Conservation (phyloP, 345 rosid species). For the Draba incana region DNA sequence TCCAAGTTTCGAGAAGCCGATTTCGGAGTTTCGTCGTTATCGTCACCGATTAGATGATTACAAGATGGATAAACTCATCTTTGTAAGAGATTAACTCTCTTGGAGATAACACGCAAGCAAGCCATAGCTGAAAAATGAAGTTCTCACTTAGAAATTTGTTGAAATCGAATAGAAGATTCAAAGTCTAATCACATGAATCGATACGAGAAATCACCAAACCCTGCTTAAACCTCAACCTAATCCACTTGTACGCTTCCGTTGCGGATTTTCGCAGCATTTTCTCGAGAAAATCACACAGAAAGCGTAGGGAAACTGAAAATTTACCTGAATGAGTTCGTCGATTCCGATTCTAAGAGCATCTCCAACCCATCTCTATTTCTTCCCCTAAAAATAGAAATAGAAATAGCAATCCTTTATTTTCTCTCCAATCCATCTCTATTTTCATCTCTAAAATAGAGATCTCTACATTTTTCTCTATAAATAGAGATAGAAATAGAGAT, state of each 20-base stretch:
- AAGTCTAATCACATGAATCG: too few species aligned
- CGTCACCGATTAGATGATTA: slow-evolving; percentile 34
- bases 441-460: too few species aligned
- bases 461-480: too few species aligned
- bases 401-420: too few species aligned
- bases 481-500: too few species aligned
- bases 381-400: too few species aligned
- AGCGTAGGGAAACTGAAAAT: not conserved
- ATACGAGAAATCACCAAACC: too few species aligned
- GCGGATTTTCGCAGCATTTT: slow-evolving; percentile 8
- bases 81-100: slow-evolving; percentile 36
- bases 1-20: not conserved
- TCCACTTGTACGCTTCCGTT: not conserved
- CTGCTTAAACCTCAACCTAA: not conserved
- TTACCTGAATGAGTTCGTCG: slow-evolving; percentile 27
- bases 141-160: too few species aligned
- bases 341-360: slow-evolving; percentile 10
- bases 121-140: too few species aligned
- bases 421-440: slow-evolving; percentile 19
- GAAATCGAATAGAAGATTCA: too few species aligned
- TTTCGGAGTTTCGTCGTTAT: slow-evolving; percentile 30
- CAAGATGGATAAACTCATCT: slow-evolving; percentile 45
- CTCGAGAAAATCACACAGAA: slow-evolving; percentile 15
- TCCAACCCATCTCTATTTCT: too few species aligned
- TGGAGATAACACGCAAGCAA: slow-evolving; percentile 42